A percentile compares a stretch with the other conserved stretches of the same genome.
These are phyloP conservation scores for Candida xiaguanensis DNA, from an alignment of 805 yeast species.

Conservation along the genomic window DNA sequence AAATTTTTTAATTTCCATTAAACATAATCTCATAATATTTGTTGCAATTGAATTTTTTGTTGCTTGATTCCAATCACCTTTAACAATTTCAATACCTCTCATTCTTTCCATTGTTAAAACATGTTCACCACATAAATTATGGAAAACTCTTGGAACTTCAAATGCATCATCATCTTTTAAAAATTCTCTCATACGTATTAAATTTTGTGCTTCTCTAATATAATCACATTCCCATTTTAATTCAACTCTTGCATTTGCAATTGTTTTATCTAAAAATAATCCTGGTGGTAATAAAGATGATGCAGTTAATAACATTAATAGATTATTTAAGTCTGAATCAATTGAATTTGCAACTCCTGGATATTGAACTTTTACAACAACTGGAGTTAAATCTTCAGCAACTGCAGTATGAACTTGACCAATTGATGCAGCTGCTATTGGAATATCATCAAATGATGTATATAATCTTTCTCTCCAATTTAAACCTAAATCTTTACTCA, in stretches of 20 bases:
- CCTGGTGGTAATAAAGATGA: slow-evolving; percentile 88
- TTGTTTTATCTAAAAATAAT: slow-evolving; percentile 82
- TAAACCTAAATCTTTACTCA: slow-evolving; percentile 69
- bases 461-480: slow-evolving; percentile 72
- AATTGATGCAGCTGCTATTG: slow-evolving; percentile 93
- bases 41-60: slow-evolving; percentile 79
- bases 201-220: slow-evolving; percentile 76
- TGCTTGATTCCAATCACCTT: slow-evolving; percentile 70
- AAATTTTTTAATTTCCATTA: slow-evolving; percentile 79
- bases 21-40: slow-evolving; percentile 79
- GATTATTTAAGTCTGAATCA: slow-evolving; percentile 88
- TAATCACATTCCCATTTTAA: slow-evolving; percentile 98
- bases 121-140: slow-evolving; percentile 72
- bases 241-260: slow-evolving; percentile 90
- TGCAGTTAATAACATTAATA: slow-evolving; percentile 79
- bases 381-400: slow-evolving; percentile 61
- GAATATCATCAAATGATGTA: slow-evolving; percentile 75
- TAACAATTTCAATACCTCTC: slow-evolving; percentile 78
- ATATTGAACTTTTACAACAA: slow-evolving; percentile 93
- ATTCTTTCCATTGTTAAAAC: slow-evolving; percentile 87
- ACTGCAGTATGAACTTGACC: slow-evolving; percentile 93
- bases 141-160: slow-evolving; percentile 76
- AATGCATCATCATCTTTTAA: slow-evolving; percentile 57
- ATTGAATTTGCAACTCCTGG: slow-evolving; percentile 95
- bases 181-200: slow-evolving; percentile 64